Conservation (phyloP, 1,139 yeast genomes). For the Candida anutae region DNA sequence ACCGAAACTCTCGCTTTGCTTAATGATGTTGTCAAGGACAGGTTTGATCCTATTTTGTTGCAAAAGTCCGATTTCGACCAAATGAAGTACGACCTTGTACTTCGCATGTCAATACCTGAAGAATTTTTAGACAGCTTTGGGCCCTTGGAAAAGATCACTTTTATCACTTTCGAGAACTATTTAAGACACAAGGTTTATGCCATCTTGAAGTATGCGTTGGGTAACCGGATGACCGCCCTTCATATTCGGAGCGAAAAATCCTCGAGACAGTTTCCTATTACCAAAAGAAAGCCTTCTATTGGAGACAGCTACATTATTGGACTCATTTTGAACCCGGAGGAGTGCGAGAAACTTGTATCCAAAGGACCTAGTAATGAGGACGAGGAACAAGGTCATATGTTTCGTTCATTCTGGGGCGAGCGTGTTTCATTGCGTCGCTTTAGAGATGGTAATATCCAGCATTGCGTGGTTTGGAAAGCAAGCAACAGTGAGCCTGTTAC, state of each 20-base stretch:
- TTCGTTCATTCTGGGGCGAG: conserved; percentile 85
- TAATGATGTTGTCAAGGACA: conserved; percentile 73
- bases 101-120: conserved; percentile 41
- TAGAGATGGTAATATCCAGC: conserved; percentile 81
- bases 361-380: conserved; percentile 74
- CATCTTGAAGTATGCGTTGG: conserved; percentile 58
- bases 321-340: conserved; percentile 60
- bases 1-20: conserved; percentile 58
- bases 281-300: conserved; percentile 48
- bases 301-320: conserved; percentile 46
- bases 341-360: conserved; percentile 73
- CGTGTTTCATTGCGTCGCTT: conserved; percentile 83
- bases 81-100: conserved; percentile 58
- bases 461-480: conserved; percentile 79
- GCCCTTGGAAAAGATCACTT: conserved; percentile 67
- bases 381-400: conserved; percentile 49
- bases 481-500: conserved; percentile 58
- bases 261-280: conserved; percentile 35
- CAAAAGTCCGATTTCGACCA: conserved; percentile 49
- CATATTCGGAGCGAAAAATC: conserved; percentile 26
- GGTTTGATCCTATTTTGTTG: conserved; percentile 80
- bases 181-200: conserved; percentile 53
- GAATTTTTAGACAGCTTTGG: conserved; percentile 44
- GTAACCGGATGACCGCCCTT: conserved; percentile 49
- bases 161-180: conserved; percentile 61